Evolutionary conservation across 306 rosid genomes (phyloP), one percentile per base, ranked within the genome.

Genomic region (Lathyrus oleraceus): DNA sequence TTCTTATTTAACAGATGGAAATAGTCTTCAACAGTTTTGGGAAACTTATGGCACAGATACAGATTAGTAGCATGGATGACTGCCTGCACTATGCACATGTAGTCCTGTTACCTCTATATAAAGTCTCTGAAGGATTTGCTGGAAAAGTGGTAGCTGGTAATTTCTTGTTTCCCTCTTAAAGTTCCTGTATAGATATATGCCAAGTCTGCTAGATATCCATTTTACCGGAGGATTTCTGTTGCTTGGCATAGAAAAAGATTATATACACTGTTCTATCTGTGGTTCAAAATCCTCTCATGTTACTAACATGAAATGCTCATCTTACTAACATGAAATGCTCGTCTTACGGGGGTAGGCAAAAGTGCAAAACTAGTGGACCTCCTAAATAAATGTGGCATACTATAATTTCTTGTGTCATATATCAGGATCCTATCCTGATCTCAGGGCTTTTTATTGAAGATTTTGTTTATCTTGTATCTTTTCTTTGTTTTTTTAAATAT

Each of bases 41-140:
- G 36, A 79, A 76, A 28, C 45, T 90, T 61, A 76, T 87, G 62
- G 82, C 83, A 11, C 83, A 85, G 83, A 70, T 93, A 57, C 62
- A 57, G 62, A 27, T 14, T 13, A 15, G 3, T 39, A 67, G 81
- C 61, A 76, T 13, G 74, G 91, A 84, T 20, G 94, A 88, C 30
- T 78, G 86, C 75, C 72, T 62, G 65, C 80, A 54, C 39, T 88
- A 87, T 85, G 94, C 87, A 11, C 73, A 66, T 38, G 84, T 78
- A 20, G 74, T 93, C 20, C 56, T 93, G 73, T 79, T 84, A 59
- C 98, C 98, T 38, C 76, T 90, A 2, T 88, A 87, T 69, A 90
- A 87, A 88, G 91, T 88, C 67, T 85, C 87, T 21, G 91, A 84
- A 85, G 98, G 98, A 61, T 88, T 78, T 80, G 73, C 94, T 27